Base-by-base conservation (phyloP, 371 early-diverging fungal genomes). In the Globomyces sp. region DNA sequence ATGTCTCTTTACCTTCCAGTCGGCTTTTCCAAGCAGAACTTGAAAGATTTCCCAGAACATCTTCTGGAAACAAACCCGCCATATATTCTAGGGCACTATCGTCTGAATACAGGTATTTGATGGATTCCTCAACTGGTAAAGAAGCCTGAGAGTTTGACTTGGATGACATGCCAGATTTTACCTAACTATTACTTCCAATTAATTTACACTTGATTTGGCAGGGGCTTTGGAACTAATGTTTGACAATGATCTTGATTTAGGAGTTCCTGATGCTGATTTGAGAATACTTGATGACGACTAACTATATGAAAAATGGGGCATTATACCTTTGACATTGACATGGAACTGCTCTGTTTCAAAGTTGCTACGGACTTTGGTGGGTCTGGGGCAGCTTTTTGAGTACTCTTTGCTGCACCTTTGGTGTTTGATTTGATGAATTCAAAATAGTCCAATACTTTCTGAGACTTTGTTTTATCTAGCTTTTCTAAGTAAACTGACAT, bases 21-120 rank as follows among this genome's bases (percentile, higher is more conserved):
- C 98, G 80, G 2, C 83, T 77, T 73, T 97, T 97, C 98, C 98
- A 97, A 60, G 81, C 82, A 1, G 87, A 74, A 65, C 89, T 89
- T 0, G 77, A 76, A 49, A 95, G 71, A 42, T 87, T 85, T 1
- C 75, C 76, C 64, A 90, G 74, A 24, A 87, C 74, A 42, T 79
- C 81, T 36, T 85, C 88, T 4, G 81, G 84, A n/a, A 88, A 80
- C 48, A 74, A 76, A 2, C 83, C 88, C 63, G 86, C 91, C n/a
- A 81, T 60, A 41, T 82, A 84, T 63, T 47, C 61, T 58, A 76
- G 57, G 49, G 80, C 80, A 61, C 81, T 64, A 24, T 75, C 84
- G 64, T 83, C 84, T 4, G 85, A 71, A 70, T 77, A 90, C 55
- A 82, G 86, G 74, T 86, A 91, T 5, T 75, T 71, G 34, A 92